phyloP scores from a whole-genome alignment of 768 basidiomycete genomes.

The Rhizopogon vesiculosus region DNA sequence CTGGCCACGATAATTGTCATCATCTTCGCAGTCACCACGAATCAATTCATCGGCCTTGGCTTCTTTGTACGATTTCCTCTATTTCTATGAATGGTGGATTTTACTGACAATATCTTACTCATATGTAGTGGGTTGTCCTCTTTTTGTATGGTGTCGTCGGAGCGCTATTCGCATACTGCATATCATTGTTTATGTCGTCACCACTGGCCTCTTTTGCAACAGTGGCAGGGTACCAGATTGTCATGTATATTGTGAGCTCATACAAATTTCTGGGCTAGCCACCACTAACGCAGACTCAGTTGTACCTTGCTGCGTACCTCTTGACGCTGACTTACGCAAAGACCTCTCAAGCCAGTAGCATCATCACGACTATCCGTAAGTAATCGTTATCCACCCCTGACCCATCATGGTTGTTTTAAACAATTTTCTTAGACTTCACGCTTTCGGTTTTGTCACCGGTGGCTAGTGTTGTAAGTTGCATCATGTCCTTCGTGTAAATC shows the following conservation, averaged over 20 bases:
- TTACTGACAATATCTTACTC: not conserved
- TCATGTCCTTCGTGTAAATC: not conserved
- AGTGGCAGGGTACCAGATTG: constrained; percentile 67
- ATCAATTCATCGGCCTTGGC: constrained; percentile 67
- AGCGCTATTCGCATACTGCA: constrained; percentile 64
- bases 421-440: constrained; percentile 46
- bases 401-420: not conserved
- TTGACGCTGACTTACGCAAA: constrained; percentile 71
- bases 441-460: constrained; percentile 66
- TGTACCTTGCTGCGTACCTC: constrained; percentile 65
- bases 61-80: constrained; percentile 42
- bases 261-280: not conserved
- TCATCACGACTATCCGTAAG: constrained; percentile 59
- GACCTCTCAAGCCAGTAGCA: constrained; percentile 43
- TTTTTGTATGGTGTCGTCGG: constrained; percentile 67
- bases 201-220: constrained; percentile 71
- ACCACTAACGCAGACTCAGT: constrained; percentile 26
- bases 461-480: constrained; percentile 53
- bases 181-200: constrained; percentile 55
- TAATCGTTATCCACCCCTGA: not conserved
- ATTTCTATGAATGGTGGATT: not conserved
- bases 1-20: constrained; percentile 60
- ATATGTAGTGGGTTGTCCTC: constrained; percentile 60
- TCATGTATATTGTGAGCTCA: constrained; percentile 62
- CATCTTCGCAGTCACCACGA: constrained; percentile 49